Conservation (phyloP, 768 basidiomycete genomes). For the Mycena sanguinolenta region DNA sequence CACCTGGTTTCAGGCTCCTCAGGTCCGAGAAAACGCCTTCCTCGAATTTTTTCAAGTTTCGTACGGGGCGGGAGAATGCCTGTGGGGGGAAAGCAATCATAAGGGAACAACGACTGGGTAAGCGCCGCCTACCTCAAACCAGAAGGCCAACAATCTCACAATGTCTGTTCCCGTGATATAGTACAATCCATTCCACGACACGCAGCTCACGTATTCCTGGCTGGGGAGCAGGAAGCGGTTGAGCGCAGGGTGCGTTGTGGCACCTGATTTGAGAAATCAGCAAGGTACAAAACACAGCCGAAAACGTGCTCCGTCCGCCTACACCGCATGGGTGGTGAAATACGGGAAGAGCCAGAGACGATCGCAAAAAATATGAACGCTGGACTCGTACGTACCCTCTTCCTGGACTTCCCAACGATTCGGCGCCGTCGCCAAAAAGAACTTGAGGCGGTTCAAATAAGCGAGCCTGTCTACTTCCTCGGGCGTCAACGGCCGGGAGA, state of each 20-base stretch:
- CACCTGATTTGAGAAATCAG: too few species aligned
- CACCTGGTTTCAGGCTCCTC: constrained; percentile 92
- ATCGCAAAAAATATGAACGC: background rate
- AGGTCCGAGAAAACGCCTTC: constrained; percentile 96
- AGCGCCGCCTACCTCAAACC: constrained; percentile 78
- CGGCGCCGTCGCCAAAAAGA: constrained; percentile 89
- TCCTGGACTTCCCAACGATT: constrained; percentile 70
- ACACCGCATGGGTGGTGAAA: too few species aligned
- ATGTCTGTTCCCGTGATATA: constrained; percentile 98
- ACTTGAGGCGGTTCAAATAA: constrained; percentile 86
- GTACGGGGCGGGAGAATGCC: constrained; percentile 91
- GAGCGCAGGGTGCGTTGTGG: constrained; percentile 74
- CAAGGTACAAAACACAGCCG: background rate
- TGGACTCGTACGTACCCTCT: background rate
- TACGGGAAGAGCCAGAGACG: too few species aligned
- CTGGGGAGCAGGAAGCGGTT: constrained; percentile 91
- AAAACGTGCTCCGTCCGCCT: too few species aligned
- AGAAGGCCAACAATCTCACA: constrained; percentile 91
- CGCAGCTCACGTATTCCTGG: constrained; percentile 90
- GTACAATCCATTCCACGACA: constrained; percentile 91
- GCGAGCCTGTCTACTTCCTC: constrained; percentile 78
- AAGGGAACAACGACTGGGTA: background rate
- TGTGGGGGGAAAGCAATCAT: constrained; percentile 33
- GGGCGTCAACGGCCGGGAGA: constrained; percentile 70
- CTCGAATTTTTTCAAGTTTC: constrained; percentile 97